Conservation (phyloP, 1,139 yeast genomes). For the Yamadazyma mexicana region DNA sequence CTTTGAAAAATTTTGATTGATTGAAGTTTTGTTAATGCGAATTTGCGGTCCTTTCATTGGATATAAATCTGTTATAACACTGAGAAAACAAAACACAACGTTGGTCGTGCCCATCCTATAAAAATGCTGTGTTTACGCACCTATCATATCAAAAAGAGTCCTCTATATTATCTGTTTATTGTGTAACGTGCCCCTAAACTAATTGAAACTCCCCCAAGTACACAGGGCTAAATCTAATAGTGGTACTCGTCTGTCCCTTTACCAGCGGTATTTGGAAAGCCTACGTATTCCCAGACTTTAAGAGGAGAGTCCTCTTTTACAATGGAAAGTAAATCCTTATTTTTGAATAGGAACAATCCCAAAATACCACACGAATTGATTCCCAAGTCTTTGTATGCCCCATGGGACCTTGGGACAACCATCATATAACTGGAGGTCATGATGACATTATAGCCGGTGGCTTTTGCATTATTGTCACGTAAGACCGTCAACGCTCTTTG, state of each 20-base stretch:
- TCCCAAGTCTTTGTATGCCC: conserved; percentile 47
- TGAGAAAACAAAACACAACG: no score
- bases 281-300: conserved; percentile 55
- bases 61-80: no score
- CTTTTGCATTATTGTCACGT: conserved; percentile 47
- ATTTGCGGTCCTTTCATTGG: conserved; percentile 11
- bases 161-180: no score
- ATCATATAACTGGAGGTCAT: conserved; percentile 83
- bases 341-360: conserved; percentile 77
- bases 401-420: conserved; percentile 72
- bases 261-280: conserved; percentile 58
- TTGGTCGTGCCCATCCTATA: no score
- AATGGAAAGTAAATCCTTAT: conserved; percentile 48
- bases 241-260: conserved; percentile 35
- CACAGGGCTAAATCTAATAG: conserved; percentile 22
- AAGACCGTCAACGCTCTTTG: conserved; percentile 68
- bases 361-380: conserved; percentile 79
- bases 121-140: no score
- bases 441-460: conserved; percentile 72
- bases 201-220: no score
- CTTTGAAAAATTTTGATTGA: conserved; percentile 3
- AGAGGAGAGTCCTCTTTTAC: conserved; percentile 46
- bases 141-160: no score
- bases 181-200: no score
- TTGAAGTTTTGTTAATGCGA: conserved; percentile 10